A percentile compares a stretch with the other conserved stretches of the same genome.
Evolutionary conservation across 2,329 filamentous ascomycete genomes (phyloP).

Genomic region (Stromatinia cepivora): DNA sequence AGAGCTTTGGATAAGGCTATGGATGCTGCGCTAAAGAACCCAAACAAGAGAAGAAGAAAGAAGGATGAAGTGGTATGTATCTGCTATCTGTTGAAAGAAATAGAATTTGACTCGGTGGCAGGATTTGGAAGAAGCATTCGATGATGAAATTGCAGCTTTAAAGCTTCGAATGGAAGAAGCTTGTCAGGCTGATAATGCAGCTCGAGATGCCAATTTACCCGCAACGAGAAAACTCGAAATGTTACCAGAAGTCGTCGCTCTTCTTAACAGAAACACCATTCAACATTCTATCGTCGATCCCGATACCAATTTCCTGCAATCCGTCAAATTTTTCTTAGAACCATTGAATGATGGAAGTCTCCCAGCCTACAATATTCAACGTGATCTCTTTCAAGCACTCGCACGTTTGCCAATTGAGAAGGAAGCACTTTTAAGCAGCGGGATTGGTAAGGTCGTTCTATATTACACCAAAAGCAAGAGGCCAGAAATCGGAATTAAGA

Average conservation of each 20-base stretch:
- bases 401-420: slow-evolving; percentile 84
- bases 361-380: slow-evolving; percentile 96
- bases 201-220: slow-evolving; percentile 74
- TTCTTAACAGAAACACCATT: slow-evolving; percentile 87
- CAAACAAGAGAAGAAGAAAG: slow-evolving; percentile 65
- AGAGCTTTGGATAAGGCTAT: slow-evolving; percentile 84
- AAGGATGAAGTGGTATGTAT: slow-evolving; percentile 82
- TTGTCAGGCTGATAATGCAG: slow-evolving; percentile 80
- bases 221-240: slow-evolving; percentile 93
- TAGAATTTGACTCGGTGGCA: slow-evolving; percentile 43
- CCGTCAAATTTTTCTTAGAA: slow-evolving; percentile 96
- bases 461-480: slow-evolving; percentile 97
- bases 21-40: slow-evolving; percentile 83
- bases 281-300: slow-evolving; percentile 85
- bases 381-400: slow-evolving; percentile 83
- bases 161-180: slow-evolving; percentile 89
- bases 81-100: neutral
- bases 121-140: slow-evolving; percentile 88
- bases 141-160: slow-evolving; percentile 84
- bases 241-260: slow-evolving; percentile 81
- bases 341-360: slow-evolving; percentile 91
- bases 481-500: slow-evolving; percentile 84
- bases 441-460: slow-evolving; percentile 92
- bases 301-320: slow-evolving; percentile 91
- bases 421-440: slow-evolving; percentile 83